phyloP scores from a whole-genome alignment of 1,284 basidiomycete species.

The Cutaneotrichosporon cutaneum region DNA sequence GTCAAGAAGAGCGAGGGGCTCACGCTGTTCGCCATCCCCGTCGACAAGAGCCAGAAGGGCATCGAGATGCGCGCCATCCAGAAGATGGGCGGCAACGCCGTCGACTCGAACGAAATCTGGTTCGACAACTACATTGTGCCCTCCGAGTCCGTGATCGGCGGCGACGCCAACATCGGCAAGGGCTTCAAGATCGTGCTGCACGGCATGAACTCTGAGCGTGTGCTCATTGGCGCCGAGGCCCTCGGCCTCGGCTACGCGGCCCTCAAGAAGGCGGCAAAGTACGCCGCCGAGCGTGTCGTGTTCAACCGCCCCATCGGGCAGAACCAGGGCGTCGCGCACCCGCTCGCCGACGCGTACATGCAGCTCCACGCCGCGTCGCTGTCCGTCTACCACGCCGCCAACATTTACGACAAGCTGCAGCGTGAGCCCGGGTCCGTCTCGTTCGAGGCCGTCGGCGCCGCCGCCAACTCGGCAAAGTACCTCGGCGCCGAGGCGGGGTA shows the following conservation, averaged over 20 bases:
- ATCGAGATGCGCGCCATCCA: conserved; percentile 18
- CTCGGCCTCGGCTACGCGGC: conserved; percentile 42
- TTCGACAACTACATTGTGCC: conserved; percentile 26
- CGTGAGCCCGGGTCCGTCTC: conserved; percentile 15
- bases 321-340: conserved; percentile 29
- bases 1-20: conserved; percentile 23
- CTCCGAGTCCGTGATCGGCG: conserved; percentile 18
- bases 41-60: conserved; percentile 22
- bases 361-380: conserved; percentile 23
- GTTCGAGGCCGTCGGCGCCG: conserved; percentile 18
- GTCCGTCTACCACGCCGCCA: conserved; percentile 24
- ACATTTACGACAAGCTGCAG: conserved; percentile 22
- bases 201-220: conserved; percentile 53
- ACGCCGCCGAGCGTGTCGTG: conserved; percentile 23
- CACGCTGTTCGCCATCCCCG: conserved; percentile 21
- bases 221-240: conserved; percentile 54
- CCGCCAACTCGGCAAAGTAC: conserved; percentile 23
- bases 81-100: conserved; percentile 24
- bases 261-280: conserved; percentile 17
- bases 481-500: conserved; percentile 24
- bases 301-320: conserved; percentile 25
- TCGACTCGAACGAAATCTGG: conserved; percentile 26
- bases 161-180: conserved; percentile 36
- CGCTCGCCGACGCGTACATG: conserved; percentile 27
- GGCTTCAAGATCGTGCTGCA: conserved; percentile 51